Conservation (phyloP, 306 rosid species). For the Ammopiptanthus mongolicus region DNA sequence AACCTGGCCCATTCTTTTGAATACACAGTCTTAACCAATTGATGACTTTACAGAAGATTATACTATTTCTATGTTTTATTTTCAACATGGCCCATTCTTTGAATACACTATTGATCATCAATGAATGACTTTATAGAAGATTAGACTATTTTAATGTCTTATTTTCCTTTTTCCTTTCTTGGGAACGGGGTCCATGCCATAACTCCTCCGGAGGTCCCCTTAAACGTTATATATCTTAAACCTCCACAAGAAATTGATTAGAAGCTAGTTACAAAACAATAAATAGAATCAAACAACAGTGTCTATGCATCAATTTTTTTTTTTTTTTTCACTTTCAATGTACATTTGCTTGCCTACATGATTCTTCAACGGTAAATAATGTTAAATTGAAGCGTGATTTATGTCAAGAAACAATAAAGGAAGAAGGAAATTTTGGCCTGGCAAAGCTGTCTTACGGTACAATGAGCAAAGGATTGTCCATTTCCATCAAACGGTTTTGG, state of each 20-base stretch:
- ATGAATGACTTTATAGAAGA: constrained; percentile 5
- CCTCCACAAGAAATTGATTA: background rate
- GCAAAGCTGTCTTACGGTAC: background rate
- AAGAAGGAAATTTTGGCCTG: background rate
- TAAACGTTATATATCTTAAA: background rate
- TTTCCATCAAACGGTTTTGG: background rate
- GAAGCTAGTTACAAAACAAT: background rate
- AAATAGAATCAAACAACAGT: background rate
- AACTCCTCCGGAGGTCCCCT: background rate
- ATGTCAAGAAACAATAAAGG: background rate
- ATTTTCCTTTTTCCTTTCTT: constrained; percentile 4
- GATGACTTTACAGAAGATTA: background rate
- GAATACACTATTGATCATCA: constrained; percentile 19
- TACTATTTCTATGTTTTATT: background rate
- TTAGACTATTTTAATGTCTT: background rate
- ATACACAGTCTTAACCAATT: constrained; percentile 12
- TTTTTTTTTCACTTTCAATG: background rate
- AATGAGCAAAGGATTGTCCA: constrained; percentile 2
- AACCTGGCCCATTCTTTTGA: background rate
- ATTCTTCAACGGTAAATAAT: background rate
- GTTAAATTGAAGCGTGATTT: background rate
- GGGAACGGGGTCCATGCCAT: constrained; percentile 4
- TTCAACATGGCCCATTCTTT: constrained; percentile 26
- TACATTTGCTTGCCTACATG: background rate
- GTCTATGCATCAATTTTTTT: background rate